phyloP scores from a whole-genome alignment of 2,329 filamentous ascomycete species.

The Eurotiales sp. region DNA sequence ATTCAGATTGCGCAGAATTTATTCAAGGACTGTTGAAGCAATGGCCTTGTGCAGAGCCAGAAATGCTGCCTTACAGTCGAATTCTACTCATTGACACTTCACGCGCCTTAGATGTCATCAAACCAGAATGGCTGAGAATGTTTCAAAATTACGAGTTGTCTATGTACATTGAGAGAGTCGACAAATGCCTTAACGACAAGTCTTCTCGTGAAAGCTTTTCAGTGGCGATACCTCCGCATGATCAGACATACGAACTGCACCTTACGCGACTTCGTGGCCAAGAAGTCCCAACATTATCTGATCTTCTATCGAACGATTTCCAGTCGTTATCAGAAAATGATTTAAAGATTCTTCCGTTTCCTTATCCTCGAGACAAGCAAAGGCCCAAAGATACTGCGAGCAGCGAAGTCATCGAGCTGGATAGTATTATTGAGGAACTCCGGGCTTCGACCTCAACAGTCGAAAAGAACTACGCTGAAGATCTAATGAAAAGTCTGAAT shows the following conservation, averaged over 20 bases:
- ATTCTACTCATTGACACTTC: constrained; percentile 30
- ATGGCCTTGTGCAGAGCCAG: constrained; percentile 45
- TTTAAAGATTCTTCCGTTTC: background rate
- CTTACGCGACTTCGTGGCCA: background rate
- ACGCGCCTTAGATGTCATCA: constrained; percentile 38
- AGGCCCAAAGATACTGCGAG: background rate
- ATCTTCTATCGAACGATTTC: constrained; percentile 11
- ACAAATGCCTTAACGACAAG: constrained; percentile 35
- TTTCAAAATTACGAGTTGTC: constrained; percentile 49
- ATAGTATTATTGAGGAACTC: constrained; percentile 22
- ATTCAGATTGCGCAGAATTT: constrained; percentile 37
- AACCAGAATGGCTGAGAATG: constrained; percentile 47
- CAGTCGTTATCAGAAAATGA: background rate
- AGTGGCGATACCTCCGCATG: background rate
- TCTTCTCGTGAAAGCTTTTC: background rate
- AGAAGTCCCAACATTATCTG: constrained; percentile 3
- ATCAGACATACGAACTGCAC: background rate
- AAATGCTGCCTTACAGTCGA: no score
- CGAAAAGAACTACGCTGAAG: constrained; percentile 33
- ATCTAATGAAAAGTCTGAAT: constrained; percentile 36
- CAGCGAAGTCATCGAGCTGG: constrained; percentile 14
- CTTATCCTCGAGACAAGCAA: background rate
- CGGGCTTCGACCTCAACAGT: constrained; percentile 24
- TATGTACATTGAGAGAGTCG: constrained; percentile 42
- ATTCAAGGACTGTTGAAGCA: constrained; percentile 42